Evolutionary conservation across 352 stramenopile genomes (phyloP).

Genomic region (Phytophthora sp.): DNA sequence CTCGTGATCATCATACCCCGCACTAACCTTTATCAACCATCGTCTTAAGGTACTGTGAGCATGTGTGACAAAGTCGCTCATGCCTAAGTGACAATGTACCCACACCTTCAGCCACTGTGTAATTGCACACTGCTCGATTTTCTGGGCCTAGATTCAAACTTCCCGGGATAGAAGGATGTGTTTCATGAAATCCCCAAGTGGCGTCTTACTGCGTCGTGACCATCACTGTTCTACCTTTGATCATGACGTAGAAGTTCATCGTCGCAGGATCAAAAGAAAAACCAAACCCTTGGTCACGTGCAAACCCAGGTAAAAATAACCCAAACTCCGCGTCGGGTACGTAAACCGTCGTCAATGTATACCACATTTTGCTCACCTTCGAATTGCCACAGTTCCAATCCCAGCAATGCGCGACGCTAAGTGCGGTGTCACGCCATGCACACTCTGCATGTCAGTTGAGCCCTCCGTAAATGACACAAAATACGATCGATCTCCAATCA

Average conservation of each 20-base stretch:
- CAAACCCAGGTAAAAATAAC: slow-evolving; percentile 1
- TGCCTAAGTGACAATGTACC: not conserved
- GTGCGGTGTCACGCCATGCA: not conserved
- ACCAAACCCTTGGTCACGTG: slow-evolving; percentile 3
- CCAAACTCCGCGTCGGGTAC: slow-evolving; percentile 2
- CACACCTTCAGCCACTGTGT: not conserved
- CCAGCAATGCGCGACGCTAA: not conserved
- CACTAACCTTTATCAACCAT: not conserved
- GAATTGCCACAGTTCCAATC: not conserved
- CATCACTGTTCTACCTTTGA: not conserved
- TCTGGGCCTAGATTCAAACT: not conserved
- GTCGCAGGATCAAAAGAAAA: slow-evolving; percentile 1
- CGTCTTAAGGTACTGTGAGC: not conserved
- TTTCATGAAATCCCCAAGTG: slow-evolving; percentile 5
- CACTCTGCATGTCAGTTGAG: too few relatives aligned
- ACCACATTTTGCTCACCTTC: not conserved
- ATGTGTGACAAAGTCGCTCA: not conserved
- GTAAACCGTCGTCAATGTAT: slow-evolving; percentile 2
- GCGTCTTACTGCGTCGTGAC: not conserved
- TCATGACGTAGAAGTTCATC: not conserved
- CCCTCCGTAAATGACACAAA: not conserved
- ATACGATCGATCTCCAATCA: not conserved
- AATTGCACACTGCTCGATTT: not conserved
- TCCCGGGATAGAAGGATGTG: not conserved
- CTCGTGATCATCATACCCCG: slow-evolving; percentile 1